phyloP scores from a whole-genome alignment of 345 rosid species.

The Eucalyptus pumila region DNA sequence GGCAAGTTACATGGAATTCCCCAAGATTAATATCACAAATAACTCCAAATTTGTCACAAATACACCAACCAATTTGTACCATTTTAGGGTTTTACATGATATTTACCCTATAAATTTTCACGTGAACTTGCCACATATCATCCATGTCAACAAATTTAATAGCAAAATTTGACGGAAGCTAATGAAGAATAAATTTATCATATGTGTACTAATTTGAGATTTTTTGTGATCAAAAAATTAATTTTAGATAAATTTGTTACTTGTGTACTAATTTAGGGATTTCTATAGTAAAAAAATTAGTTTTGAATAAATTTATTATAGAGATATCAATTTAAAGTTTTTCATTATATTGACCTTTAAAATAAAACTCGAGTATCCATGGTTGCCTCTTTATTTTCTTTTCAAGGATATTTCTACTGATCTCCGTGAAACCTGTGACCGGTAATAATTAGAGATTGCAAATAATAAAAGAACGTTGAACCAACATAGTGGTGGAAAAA shows the following conservation, averaged over 20 bases:
- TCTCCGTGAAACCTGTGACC: background rate
- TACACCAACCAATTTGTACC: no score
- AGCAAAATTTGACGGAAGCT: background rate
- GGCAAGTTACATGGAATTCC: background rate
- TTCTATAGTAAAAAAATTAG: background rate
- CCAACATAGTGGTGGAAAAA: background rate
- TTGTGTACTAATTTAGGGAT: background rate
- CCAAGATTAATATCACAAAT: no score
- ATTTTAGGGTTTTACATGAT: no score
- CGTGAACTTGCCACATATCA: background rate
- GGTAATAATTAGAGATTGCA: background rate
- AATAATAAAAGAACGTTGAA: background rate
- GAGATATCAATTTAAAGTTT: rapidly evolving
- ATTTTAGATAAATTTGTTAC: no score
- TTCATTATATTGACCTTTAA: background rate
- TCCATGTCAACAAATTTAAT: background rate
- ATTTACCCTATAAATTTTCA: no score
- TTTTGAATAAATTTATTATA: no score
- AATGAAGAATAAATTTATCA: no score
- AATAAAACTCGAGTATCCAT: background rate
- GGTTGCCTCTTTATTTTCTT: background rate
- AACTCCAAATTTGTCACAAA: no score
- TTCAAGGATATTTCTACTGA: background rate
- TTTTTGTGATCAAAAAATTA: background rate
- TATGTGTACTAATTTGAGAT: background rate